Evolutionary conservation across 768 basidiomycete species (phyloP).

Genomic region (Suillus sp.): DNA sequence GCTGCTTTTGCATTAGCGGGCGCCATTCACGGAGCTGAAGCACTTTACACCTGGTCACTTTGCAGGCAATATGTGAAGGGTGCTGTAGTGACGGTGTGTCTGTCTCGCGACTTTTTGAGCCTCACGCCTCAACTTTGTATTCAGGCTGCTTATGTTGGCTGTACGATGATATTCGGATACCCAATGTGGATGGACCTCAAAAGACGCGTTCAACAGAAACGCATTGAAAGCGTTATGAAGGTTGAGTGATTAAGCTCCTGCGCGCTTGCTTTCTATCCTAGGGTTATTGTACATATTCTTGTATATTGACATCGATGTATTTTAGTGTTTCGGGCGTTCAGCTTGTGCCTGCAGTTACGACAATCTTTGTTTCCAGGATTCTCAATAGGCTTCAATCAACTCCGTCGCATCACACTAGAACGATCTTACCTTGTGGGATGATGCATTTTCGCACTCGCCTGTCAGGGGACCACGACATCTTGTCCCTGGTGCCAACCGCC

Average conservation of each 20-base stretch:
- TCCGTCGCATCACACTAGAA: background rate
- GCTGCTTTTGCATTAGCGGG: constrained; percentile 12
- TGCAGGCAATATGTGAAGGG: constrained; percentile 33
- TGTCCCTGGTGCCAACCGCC: too few species aligned
- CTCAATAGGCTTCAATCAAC: background rate
- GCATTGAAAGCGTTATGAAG: constrained; percentile 84
- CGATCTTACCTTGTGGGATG: background rate
- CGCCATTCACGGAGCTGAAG: constrained; percentile 27
- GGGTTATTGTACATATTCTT: background rate
- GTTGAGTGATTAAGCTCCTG: constrained; percentile 42
- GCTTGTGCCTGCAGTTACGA: background rate
- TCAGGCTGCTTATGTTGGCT: constrained; percentile 55
- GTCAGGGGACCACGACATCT: background rate
- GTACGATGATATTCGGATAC: constrained; percentile 55
- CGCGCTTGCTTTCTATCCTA: background rate
- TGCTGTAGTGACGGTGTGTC: constrained; percentile 21
- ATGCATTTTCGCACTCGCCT: background rate
- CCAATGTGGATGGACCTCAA: constrained; percentile 58
- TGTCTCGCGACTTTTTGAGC: background rate
- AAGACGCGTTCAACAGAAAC: constrained; percentile 60
- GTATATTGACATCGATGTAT: background rate
- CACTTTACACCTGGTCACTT: constrained; percentile 32
- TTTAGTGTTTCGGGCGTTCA: background rate
- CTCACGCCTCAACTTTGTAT: background rate
- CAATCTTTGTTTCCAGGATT: background rate